These are phyloP conservation scores for Cudoniella acicularis DNA, from an alignment of 495 filamentous ascomycete species.

Conservation along the genomic window DNA sequence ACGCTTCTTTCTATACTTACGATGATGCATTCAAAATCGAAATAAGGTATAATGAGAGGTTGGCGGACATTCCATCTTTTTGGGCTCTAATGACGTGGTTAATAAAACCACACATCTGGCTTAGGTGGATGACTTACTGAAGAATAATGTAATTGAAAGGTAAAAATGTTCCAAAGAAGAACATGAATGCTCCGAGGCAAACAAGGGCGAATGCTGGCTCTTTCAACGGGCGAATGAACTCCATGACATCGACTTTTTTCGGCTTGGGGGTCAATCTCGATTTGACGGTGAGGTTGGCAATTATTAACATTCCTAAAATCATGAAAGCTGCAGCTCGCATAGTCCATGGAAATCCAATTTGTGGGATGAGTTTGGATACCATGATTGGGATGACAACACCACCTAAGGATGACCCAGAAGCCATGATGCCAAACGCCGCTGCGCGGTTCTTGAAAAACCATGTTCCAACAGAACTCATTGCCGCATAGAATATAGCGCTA, in stretches of 20 bases:
- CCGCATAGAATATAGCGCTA: slow-evolving; percentile 60
- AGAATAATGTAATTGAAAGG: slow-evolving; percentile 71
- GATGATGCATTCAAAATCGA: slow-evolving; percentile 70
- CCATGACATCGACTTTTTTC: slow-evolving; percentile 45
- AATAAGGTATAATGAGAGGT: slow-evolving; percentile 61
- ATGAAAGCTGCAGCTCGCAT: slow-evolving; percentile 68
- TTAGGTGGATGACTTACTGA: slow-evolving; percentile 21
- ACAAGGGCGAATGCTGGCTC: slow-evolving; percentile 54
- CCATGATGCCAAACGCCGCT: slow-evolving; percentile 65
- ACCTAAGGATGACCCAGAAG: slow-evolving; percentile 63
- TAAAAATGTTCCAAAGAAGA: slow-evolving; percentile 70
- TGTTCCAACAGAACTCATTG: slow-evolving; percentile 53
- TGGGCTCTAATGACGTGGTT: slow-evolving; percentile 42
- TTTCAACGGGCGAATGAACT: slow-evolving; percentile 58
- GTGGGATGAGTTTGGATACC: slow-evolving; percentile 57
- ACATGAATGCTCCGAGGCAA: slow-evolving; percentile 52
- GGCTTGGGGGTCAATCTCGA: slow-evolving; percentile 58
- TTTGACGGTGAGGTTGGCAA: slow-evolving; percentile 61
- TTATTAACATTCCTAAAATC: slow-evolving; percentile 57
- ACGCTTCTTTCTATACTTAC: slow-evolving; percentile 32
- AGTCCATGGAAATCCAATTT: slow-evolving; percentile 69
- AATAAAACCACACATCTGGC: slow-evolving; percentile 11
- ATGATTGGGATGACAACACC: slow-evolving; percentile 71
- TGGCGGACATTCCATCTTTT: slow-evolving; percentile 53
- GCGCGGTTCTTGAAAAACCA: slow-evolving; percentile 68